phyloP scores from a whole-genome alignment of 2,329 filamentous ascomycete species.

The Pestalotiopsis sp. region DNA sequence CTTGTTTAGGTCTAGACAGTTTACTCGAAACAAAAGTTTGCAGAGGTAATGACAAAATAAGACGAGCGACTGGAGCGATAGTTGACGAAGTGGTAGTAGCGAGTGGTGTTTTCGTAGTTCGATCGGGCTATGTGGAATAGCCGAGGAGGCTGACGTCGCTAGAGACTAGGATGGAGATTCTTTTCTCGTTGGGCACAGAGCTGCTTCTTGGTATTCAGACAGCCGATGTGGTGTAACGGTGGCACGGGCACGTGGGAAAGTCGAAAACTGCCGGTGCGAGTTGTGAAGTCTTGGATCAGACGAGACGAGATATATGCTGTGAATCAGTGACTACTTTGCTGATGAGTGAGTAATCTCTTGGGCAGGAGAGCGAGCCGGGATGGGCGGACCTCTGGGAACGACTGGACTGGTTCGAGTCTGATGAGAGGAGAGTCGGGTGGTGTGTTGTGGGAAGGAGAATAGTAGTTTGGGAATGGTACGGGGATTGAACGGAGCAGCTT shows the following conservation, averaged over 20 bases:
- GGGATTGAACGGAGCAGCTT: neutral
- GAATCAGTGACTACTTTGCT: too few species aligned
- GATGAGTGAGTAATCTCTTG: too few species aligned
- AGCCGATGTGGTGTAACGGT: neutral
- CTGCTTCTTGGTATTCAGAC: neutral
- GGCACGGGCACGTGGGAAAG: neutral
- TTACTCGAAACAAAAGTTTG: neutral
- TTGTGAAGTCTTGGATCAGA: neutral
- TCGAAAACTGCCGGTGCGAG: neutral
- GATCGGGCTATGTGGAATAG: neutral
- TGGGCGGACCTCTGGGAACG: neutral
- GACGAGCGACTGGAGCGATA: neutral
- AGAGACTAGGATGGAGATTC: neutral
- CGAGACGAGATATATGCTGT: too few species aligned
- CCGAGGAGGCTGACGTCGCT: neutral
- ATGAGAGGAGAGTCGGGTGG: neutral
- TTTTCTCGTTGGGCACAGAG: neutral
- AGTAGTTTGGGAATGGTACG: neutral
- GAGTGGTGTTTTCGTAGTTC: neutral
- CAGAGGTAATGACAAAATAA: neutral
- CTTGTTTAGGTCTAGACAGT: conserved; percentile 8
- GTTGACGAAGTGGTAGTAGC: neutral
- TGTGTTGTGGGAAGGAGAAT: neutral
- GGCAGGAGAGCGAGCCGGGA: neutral
- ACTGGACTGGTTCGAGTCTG: neutral